These are phyloP conservation scores for Porogramme epimiltina DNA, from an alignment of 1,284 basidiomycete species.

Conservation along the genomic window DNA sequence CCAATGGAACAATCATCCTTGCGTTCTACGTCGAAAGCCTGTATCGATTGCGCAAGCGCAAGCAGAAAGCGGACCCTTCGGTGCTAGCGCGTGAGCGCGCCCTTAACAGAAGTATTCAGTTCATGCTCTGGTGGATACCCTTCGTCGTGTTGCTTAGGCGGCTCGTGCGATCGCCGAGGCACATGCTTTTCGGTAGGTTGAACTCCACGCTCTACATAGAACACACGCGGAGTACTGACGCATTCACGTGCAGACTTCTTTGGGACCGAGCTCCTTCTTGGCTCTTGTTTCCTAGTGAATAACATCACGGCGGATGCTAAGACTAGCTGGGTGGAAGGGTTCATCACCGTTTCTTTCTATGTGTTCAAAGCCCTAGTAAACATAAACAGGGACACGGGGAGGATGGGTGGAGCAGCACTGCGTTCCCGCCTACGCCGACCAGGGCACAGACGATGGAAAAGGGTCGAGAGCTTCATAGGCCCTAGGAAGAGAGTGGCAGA, in stretches of 20 bases:
- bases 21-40: conserved; percentile 47
- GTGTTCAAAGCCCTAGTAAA: too few relatives aligned
- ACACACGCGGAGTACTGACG: background rate
- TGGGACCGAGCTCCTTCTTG: conserved; percentile 62
- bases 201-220: background rate
- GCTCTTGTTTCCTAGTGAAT: conserved; percentile 69
- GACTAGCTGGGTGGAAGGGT: conserved; percentile 67
- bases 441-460: conserved; percentile 20
- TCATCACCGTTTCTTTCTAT: conserved; percentile 63
- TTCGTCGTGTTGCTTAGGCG: conserved; percentile 39
- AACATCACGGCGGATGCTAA: conserved; percentile 70
- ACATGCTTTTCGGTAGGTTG: conserved; percentile 41
- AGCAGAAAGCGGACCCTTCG: conserved; percentile 27
- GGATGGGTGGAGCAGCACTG: conserved; percentile 81
- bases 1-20: conserved; percentile 59
- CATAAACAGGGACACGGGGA: conserved; percentile 72
- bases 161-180: conserved; percentile 37
- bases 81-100: conserved; percentile 39
- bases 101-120: conserved; percentile 44
- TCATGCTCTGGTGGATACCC: conserved; percentile 43
- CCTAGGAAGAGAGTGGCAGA: background rate
- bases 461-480: conserved; percentile 7
- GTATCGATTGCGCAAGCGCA: background rate
- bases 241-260: conserved; percentile 41
- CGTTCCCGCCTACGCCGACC: conserved; percentile 41